Conservation (phyloP, 345 rosid species). For the Cardiospermum halicacabum region DNA sequence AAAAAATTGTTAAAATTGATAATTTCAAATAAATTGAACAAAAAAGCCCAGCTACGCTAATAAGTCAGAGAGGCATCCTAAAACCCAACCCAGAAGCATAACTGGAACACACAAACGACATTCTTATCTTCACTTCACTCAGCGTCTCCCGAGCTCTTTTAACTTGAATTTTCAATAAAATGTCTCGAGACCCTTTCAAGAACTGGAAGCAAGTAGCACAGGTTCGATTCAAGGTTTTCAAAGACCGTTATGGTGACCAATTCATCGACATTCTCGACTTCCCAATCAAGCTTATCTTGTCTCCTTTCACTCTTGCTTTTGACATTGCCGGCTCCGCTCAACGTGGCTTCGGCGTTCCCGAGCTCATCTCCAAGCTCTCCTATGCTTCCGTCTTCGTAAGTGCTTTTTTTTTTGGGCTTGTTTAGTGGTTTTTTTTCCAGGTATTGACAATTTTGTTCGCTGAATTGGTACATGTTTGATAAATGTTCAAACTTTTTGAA, state of each 20-base stretch:
- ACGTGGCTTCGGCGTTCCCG: constrained; percentile 86
- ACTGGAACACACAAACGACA: neutral
- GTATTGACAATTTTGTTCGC: neutral
- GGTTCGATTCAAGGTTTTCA: constrained; percentile 48
- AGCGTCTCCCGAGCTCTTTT: constrained; percentile 14
- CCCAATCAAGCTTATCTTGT: constrained; percentile 68
- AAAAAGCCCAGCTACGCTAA: neutral
- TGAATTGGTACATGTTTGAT: neutral
- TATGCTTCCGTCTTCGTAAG: constrained; percentile 68
- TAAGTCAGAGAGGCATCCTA: constrained; percentile 6
- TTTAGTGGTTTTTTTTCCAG: neutral
- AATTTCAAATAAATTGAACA: too few relatives aligned
- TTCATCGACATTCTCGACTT: constrained; percentile 60
- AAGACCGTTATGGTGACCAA: constrained; percentile 62
- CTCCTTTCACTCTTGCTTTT: constrained; percentile 86
- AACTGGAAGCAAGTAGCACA: constrained; percentile 55
- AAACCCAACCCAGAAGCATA: neutral
- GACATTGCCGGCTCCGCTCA: constrained; percentile 91
- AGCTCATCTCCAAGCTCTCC: constrained; percentile 71
- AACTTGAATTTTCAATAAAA: constrained; percentile 18
- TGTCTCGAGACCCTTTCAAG: constrained; percentile 65
- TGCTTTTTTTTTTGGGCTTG: neutral
- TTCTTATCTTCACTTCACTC: neutral
- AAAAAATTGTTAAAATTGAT: too few relatives aligned
- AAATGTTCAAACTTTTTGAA: neutral